Evolutionary conservation across 2,329 filamentous ascomycete genomes (phyloP), one percentile per base, ranked within the genome.

Genomic region (Exophiala xenobiotica): DNA sequence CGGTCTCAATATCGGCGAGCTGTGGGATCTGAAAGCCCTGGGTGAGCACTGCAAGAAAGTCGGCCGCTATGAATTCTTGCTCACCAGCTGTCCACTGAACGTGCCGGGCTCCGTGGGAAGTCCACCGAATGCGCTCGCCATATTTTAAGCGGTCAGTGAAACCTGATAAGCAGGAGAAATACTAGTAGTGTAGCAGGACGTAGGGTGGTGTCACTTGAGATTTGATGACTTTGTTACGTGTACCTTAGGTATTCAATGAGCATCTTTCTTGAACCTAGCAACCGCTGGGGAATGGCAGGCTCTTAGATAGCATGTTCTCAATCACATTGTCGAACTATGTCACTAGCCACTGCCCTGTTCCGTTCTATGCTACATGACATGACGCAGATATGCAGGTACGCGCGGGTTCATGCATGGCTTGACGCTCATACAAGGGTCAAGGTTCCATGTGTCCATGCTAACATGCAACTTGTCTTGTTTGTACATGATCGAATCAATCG

Each of bases 1-100:
- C 74, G 76, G 76, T 0, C 64, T 77, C 62, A 74, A 59, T 9
- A 71, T 72, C 53, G 73, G 73, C 2, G 73, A 76, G 60, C 61
- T 75, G 41, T 73, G 74, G 51, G 69, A 75, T 59, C 59, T 75
- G 6, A 71, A 76, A 57, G 61, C 58, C 20, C 61, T 74, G 39
- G 60, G 66, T 9, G 58, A 61, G 41, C 60, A 69, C 44, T 74
- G 72, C 62, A 63, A 64, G 49, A 61, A 66, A 51, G 61, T 62
- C 42, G 59, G 61, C 3, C 64, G 72, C 12, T 73, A 67, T 64
- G 62, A 59, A 1, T 80, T 80, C 53, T 78, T 80, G 49, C 63
- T 80, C n/a, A 70, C 71, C 1, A 76, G 71, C 9, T 65, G 72
- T 41, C 76, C 75, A 1, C 63, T 78, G 27, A 77, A 78, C 45